phyloP scores from a whole-genome alignment of 306 rosid species.

The Gastrolobium bilobum region DNA sequence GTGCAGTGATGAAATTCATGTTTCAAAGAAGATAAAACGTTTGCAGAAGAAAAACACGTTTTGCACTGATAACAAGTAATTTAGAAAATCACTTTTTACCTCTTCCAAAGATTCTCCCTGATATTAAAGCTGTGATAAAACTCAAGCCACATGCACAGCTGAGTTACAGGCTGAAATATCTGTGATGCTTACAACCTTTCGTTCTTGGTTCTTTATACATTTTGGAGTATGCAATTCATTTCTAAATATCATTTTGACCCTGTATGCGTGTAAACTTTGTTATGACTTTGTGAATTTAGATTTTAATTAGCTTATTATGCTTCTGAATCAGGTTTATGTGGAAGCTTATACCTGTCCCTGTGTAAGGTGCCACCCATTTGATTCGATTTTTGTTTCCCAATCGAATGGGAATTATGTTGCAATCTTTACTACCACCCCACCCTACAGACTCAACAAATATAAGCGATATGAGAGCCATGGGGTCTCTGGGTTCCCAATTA shows the following conservation, averaged over 20 bases:
- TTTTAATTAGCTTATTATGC: constrained; percentile 44
- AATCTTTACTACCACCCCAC: constrained; percentile 74
- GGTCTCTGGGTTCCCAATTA: constrained; percentile 88
- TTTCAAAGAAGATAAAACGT: neutral
- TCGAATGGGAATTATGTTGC: constrained; percentile 89
- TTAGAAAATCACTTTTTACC: neutral
- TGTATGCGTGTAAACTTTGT: neutral
- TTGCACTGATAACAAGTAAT: constrained; percentile 16
- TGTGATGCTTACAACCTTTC: neutral
- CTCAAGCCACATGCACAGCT: neutral
- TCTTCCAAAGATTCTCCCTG: constrained; percentile 8
- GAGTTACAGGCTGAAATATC: constrained; percentile 13
- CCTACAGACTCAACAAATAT: constrained; percentile 89
- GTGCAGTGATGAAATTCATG: neutral
- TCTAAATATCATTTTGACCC: constrained; percentile 1
- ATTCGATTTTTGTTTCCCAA: constrained; percentile 82
- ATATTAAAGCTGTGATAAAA: neutral
- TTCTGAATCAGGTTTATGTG: constrained; percentile 75
- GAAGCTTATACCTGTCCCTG: constrained; percentile 96
- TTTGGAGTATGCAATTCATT: constrained; percentile 4
- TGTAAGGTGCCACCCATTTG: constrained; percentile 77
- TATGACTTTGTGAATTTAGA: constrained; percentile 23
- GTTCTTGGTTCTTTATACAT: constrained; percentile 5
- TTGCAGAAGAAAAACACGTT: neutral
- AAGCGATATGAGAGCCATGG: constrained; percentile 81